Conservation (phyloP, 257 asterid genomes). For the Plantago elongata region DNA sequence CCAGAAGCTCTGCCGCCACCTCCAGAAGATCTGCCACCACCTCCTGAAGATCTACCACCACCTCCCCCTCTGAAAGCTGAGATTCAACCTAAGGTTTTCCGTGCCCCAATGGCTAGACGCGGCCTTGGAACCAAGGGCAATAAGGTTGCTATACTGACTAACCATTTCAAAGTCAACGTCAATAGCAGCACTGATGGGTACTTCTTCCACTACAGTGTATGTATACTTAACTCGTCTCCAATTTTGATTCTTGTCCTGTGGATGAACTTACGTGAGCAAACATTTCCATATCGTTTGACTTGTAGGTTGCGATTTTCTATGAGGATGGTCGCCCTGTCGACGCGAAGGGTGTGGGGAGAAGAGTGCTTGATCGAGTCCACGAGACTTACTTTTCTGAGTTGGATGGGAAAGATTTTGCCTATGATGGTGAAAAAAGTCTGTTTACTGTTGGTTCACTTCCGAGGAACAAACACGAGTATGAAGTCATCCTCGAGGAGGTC, state of each 20-base stretch:
- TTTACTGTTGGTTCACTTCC: conserved; percentile 91
- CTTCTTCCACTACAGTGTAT: conserved; percentile 89
- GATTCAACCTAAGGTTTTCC: conserved; percentile 41
- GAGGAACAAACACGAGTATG: conserved; percentile 71
- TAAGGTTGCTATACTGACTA: conserved; percentile 63
- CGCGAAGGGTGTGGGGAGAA: conserved; percentile 88
- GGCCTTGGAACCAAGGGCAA: conserved; percentile 73
- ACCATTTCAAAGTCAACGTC: conserved; percentile 80
- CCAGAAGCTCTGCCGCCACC: conserved; percentile 74
- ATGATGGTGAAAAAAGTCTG: conserved; percentile 89
- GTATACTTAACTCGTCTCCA: conserved; percentile 14
- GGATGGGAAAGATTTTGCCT: conserved; percentile 76
- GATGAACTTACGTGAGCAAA: neutral
- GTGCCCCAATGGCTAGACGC: conserved; percentile 78
- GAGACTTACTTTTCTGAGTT: conserved; percentile 68
- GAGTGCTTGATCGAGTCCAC: conserved; percentile 74
- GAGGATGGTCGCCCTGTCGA: conserved; percentile 96
- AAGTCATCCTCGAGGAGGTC: conserved; percentile 79
- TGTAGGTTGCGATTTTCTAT: conserved; percentile 79
- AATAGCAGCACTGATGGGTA: conserved; percentile 54
- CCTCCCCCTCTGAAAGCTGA: conserved; percentile 50
- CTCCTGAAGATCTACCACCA: conserved; percentile 82
- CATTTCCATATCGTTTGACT: neutral
- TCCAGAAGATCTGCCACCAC: too few species aligned
- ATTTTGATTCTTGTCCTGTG: neutral